A percentile compares a stretch with the other conserved stretches of the same genome.
These are phyloP conservation scores for Thelonectria blattea DNA, from an alignment of 2,329 filamentous ascomycete species.

Conservation along the genomic window DNA sequence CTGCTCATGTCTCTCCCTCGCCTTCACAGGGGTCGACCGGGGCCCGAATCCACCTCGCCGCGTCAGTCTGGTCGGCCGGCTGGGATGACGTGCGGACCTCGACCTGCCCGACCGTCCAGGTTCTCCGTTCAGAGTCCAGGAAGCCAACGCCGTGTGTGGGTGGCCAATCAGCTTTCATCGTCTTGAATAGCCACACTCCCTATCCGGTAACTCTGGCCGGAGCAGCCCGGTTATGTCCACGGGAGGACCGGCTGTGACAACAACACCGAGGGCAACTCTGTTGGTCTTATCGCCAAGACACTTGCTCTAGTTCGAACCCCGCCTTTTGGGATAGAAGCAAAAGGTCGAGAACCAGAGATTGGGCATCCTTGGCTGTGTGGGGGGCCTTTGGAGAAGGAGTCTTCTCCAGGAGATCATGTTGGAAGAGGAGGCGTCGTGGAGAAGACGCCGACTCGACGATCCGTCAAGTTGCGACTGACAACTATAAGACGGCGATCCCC, in stretches of 20 bases:
- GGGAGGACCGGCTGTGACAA: constrained; percentile 29
- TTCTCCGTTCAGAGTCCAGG: neutral
- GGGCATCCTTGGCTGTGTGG: constrained; percentile 36
- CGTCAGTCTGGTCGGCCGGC: constrained; percentile 29
- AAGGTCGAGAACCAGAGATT: constrained; percentile 36
- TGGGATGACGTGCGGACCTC: constrained; percentile 33
- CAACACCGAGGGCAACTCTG: constrained; percentile 26
- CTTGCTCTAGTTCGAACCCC: constrained; percentile 32
- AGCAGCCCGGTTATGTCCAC: constrained; percentile 24
- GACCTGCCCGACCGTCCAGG: constrained; percentile 19
- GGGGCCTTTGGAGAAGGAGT: constrained; percentile 21
- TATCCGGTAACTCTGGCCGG: constrained; percentile 22
- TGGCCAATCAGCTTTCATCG: constrained; percentile 15
- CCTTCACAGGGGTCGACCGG: constrained; percentile 30
- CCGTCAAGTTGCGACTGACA: constrained; percentile 7
- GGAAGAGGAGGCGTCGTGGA: neutral
- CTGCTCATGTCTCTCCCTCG: constrained; percentile 19
- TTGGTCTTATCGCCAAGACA: constrained; percentile 33
- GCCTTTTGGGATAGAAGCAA: constrained; percentile 31
- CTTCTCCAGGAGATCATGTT: constrained; percentile 13
- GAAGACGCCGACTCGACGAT: constrained; percentile 20
- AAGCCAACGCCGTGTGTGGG: neutral
- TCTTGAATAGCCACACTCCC: constrained; percentile 12
- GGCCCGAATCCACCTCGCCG: constrained; percentile 37
- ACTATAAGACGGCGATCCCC: constrained; percentile 29